Percentiles rank a stretch among this genome's conserved stretches.
Conservation (phyloP, 2,329 filamentous ascomycete genomes). For the Curvularia hawaiiensis region DNA sequence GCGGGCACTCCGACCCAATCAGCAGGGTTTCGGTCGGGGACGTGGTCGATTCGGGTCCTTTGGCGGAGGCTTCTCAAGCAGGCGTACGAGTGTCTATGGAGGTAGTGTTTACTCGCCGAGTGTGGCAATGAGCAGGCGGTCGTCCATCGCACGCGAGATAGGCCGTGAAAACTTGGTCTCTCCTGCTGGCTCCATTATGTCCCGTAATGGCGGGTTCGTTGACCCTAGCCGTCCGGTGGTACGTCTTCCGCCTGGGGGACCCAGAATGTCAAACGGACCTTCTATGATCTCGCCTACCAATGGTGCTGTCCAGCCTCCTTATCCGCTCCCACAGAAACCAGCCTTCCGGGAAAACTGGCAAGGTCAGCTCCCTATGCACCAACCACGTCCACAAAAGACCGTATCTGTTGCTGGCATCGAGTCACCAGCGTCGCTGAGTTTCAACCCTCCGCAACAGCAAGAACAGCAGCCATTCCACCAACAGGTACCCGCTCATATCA, state of each 20-base stretch:
- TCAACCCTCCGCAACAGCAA: constrained; percentile 66
- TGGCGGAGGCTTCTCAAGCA: constrained; percentile 67
- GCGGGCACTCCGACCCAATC: constrained; percentile 88
- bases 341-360: constrained; percentile 65
- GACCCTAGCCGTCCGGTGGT: constrained; percentile 76
- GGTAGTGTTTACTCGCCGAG: constrained; percentile 87
- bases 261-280: constrained; percentile 42
- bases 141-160: constrained; percentile 73
- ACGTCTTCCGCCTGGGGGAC: constrained; percentile 72
- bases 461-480: constrained; percentile 91
- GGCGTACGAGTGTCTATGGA: constrained; percentile 81
- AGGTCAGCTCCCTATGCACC: constrained; percentile 77
- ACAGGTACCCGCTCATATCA: constrained; percentile 81
- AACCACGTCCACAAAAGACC: constrained; percentile 91
- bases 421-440: constrained; percentile 69
- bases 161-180: constrained; percentile 78
- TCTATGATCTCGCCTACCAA: constrained; percentile 40
- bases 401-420: constrained; percentile 94
- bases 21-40: constrained; percentile 72
- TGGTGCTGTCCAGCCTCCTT: constrained; percentile 54
- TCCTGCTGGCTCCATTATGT: constrained; percentile 78
- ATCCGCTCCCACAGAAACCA: constrained; percentile 60
- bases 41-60: constrained; percentile 73
- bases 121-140: constrained; percentile 84
- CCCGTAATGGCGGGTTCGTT: constrained; percentile 64